Evolutionary conservation across 768 basidiomycete genomes (phyloP).

Genomic region (Strobilomyces confusus): DNA sequence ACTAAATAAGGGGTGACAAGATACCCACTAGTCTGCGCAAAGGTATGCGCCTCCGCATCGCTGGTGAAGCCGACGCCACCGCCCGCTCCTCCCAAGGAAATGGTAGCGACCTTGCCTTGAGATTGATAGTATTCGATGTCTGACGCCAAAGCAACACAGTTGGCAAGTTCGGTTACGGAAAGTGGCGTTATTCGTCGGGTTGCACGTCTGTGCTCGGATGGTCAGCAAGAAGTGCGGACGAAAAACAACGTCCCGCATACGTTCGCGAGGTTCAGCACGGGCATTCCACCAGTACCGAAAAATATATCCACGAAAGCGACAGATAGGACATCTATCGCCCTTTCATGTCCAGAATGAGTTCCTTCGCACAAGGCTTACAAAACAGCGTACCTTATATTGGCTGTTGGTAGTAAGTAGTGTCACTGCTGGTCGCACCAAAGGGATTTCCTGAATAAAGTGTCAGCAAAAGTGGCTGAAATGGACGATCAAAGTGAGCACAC

Average conservation of each 20-base stretch:
- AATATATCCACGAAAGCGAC: slow-evolving; percentile 67
- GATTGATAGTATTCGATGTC: slow-evolving; percentile 44
- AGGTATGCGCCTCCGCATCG: slow-evolving; percentile 35
- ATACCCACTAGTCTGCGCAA: slow-evolving; percentile 24
- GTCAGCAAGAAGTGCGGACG: neutral
- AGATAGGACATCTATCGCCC: slow-evolving; percentile 70
- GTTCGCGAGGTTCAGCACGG: slow-evolving; percentile 67
- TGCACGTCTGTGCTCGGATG: slow-evolving; percentile 36
- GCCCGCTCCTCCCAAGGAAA: slow-evolving; percentile 42
- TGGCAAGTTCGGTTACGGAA: slow-evolving; percentile 41
- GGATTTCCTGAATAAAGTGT: slow-evolving; percentile 48
- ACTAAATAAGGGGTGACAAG: slow-evolving; percentile 8
- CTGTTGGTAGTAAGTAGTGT: slow-evolving; percentile 57
- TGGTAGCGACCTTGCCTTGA: slow-evolving; percentile 44
- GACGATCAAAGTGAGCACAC: slow-evolving; percentile 34
- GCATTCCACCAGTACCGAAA: slow-evolving; percentile 57
- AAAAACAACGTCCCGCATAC: slow-evolving; percentile 32
- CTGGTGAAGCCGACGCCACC: slow-evolving; percentile 38
- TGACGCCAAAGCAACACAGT: slow-evolving; percentile 38
- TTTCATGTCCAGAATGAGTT: slow-evolving; percentile 4
- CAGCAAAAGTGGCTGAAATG: neutral
- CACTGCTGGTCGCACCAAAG: slow-evolving; percentile 53
- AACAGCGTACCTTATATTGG: slow-evolving; percentile 46
- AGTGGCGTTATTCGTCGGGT: slow-evolving; percentile 35
- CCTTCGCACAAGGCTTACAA: neutral